phyloP scores from a whole-genome alignment of 176 grass and related monocot species.

The Oryza meyeriana region DNA sequence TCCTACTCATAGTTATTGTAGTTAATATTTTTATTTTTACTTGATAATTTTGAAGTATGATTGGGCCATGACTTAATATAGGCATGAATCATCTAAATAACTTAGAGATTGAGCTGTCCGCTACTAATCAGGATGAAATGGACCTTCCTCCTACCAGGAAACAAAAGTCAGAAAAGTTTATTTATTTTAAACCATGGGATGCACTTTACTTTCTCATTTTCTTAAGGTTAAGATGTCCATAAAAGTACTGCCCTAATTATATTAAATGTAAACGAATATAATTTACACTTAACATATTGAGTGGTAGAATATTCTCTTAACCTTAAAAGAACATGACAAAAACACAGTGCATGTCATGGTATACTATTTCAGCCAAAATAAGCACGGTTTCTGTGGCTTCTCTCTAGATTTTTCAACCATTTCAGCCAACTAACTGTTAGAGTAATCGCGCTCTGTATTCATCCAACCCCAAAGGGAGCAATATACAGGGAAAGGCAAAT shows the following conservation, averaged over 20 bases:
- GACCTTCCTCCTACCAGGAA: slow-evolving; percentile 33
- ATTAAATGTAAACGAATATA: background rate
- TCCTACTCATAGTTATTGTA: slow-evolving; percentile 7
- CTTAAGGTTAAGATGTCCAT: background rate
- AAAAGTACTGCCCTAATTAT: background rate
- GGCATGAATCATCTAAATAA: background rate
- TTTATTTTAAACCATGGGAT: background rate
- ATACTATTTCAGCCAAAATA: background rate
- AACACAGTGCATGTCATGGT: slow-evolving; percentile 8
- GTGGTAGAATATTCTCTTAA: background rate
- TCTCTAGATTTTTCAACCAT: slow-evolving; percentile 13
- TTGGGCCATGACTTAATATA: slow-evolving; percentile 12
- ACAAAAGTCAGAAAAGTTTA: slow-evolving; percentile 37
- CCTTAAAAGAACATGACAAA: slow-evolving; percentile 16
- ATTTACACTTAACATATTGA: background rate
- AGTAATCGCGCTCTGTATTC: too few relatives aligned
- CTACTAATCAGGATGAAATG: slow-evolving; percentile 38
- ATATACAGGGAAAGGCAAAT: too few relatives aligned
- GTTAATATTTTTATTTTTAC: background rate
- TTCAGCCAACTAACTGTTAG: slow-evolving; percentile 8
- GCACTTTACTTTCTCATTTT: background rate
- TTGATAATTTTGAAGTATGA: slow-evolving; percentile 22
- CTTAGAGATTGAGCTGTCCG: slow-evolving; percentile 13
- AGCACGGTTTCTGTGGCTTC: background rate
- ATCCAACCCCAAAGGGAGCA: too few relatives aligned